Percentiles rank a stretch among this genome's conserved stretches.
These are phyloP conservation scores for Leccinum fibrillosum DNA, from an alignment of 768 basidiomycete genomes.

Conservation along the genomic window DNA sequence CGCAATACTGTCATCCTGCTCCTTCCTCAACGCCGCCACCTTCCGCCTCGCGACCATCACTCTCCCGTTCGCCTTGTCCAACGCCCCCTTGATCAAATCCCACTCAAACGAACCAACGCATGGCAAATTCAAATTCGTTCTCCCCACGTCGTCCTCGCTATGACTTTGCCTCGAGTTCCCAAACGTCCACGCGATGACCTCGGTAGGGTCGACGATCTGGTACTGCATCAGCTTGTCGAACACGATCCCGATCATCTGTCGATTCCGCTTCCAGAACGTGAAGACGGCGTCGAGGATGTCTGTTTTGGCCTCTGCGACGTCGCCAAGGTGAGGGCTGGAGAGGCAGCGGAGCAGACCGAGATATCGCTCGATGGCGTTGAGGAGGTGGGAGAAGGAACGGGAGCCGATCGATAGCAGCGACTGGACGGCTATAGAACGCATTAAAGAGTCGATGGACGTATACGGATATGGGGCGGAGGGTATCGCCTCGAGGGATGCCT, in stretches of 20 bases:
- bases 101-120: conserved; percentile 69
- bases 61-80: conserved; percentile 90
- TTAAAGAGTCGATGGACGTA: conserved; percentile 59
- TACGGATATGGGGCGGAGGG: conserved; percentile 50
- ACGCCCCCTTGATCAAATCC: conserved; percentile 76
- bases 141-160: conserved; percentile 36
- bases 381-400: conserved; percentile 94
- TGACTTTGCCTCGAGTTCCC: conserved; percentile 40
- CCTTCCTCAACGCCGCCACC: conserved; percentile 73
- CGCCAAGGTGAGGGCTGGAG: conserved; percentile 33
- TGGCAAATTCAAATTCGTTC: conserved; percentile 24
- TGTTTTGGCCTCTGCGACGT: conserved; percentile 55
- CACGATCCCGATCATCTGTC: conserved; percentile 88
- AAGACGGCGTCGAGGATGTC: conserved; percentile 71
- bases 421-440: conserved; percentile 81
- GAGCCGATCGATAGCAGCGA: conserved; percentile 89
- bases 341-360: conserved; percentile 70
- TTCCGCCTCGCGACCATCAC: conserved; percentile 75
- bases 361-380: conserved; percentile 97
- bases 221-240: conserved; percentile 99
- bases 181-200: conserved; percentile 88
- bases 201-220: conserved; percentile 91
- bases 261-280: conserved; percentile 79
- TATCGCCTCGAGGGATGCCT: conserved; percentile 54
- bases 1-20: conserved; percentile 84